These are phyloP conservation scores for Chaetomium sp. DNA, from an alignment of 2,329 filamentous ascomycete genomes.

Conservation along the genomic window DNA sequence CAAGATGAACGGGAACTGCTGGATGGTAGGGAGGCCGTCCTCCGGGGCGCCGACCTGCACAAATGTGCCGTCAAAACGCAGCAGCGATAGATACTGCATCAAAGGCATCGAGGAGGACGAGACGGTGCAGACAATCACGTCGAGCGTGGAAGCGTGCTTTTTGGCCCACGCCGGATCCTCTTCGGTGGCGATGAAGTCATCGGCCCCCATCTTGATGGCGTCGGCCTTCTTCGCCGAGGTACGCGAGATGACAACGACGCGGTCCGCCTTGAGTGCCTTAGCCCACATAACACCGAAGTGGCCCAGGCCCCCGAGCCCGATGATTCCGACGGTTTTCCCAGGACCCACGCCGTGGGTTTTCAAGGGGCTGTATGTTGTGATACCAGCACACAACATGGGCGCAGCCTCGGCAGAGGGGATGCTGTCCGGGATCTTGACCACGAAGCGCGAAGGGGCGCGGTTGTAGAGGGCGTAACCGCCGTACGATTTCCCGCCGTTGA, in stretches of 20 bases:
- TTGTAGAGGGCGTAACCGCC: conserved; percentile 44
- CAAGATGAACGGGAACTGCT: conserved; percentile 50
- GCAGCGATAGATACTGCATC: conserved; percentile 52
- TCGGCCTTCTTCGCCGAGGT: conserved; percentile 47
- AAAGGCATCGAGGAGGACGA: conserved; percentile 52
- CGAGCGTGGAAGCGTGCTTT: conserved; percentile 45
- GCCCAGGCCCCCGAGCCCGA: conserved; percentile 63
- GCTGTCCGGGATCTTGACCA: conserved; percentile 39
- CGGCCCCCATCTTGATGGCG: conserved; percentile 51
- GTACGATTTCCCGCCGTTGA: conserved; percentile 51
- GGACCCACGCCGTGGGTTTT: conserved; percentile 58
- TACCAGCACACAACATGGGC: conserved; percentile 64
- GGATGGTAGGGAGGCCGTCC: conserved; percentile 41
- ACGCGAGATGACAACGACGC: conserved; percentile 54
- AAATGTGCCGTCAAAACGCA: conserved; percentile 51
- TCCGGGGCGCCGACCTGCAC: conserved; percentile 43
- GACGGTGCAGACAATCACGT: conserved; percentile 56
- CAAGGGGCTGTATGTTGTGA: conserved; percentile 61
- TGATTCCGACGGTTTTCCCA: conserved; percentile 60
- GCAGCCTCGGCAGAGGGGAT: conserved; percentile 39
- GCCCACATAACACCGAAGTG: conserved; percentile 65
- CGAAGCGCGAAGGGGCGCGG: conserved; percentile 38
- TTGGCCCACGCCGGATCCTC: conserved; percentile 50
- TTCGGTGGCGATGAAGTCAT: conserved; percentile 38
- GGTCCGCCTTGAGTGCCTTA: conserved; percentile 58